Conservation (phyloP, 495 filamentous ascomycete species). For the Aspergillus diversus region DNA sequence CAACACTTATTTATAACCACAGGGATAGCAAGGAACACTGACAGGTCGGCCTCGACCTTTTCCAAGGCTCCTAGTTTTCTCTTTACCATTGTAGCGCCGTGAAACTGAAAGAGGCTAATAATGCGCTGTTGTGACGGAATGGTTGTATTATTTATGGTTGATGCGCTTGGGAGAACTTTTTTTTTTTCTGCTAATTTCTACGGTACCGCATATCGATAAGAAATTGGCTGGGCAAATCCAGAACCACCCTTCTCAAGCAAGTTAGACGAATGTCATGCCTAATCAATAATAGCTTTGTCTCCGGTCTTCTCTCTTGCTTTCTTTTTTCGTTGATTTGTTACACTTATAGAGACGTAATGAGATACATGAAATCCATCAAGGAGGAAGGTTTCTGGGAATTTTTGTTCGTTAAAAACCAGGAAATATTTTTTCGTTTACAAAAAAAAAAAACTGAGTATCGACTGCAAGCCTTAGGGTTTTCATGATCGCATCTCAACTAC, state of each 20-base stretch:
- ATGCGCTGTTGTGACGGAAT: slow-evolving; percentile 18
- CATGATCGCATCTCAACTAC: slow-evolving; percentile 54
- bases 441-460: slow-evolving; percentile 31
- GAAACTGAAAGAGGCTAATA: slow-evolving; percentile 6
- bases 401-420: slow-evolving; percentile 9
- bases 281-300: neutral
- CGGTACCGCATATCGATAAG: slow-evolving; percentile 48
- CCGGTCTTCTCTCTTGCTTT: neutral
- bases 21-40: slow-evolving; percentile 29
- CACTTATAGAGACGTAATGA: too few species aligned
- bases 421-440: slow-evolving; percentile 38
- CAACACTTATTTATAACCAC: slow-evolving; percentile 27
- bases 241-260: neutral
- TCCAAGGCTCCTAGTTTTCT: slow-evolving; percentile 88
- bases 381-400: neutral
- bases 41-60: slow-evolving; percentile 92
- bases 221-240: neutral
- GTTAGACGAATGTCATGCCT: neutral
- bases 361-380: neutral
- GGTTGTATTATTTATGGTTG: slow-evolving; percentile 28
- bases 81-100: slow-evolving; percentile 65
- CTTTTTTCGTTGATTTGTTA: too few species aligned
- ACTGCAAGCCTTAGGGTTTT: slow-evolving; percentile 43
- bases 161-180: slow-evolving; percentile 43
- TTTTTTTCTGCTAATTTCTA: slow-evolving; percentile 37